phyloP scores from a whole-genome alignment of 768 basidiomycete species.

The Sarcomyxa edulis region DNA sequence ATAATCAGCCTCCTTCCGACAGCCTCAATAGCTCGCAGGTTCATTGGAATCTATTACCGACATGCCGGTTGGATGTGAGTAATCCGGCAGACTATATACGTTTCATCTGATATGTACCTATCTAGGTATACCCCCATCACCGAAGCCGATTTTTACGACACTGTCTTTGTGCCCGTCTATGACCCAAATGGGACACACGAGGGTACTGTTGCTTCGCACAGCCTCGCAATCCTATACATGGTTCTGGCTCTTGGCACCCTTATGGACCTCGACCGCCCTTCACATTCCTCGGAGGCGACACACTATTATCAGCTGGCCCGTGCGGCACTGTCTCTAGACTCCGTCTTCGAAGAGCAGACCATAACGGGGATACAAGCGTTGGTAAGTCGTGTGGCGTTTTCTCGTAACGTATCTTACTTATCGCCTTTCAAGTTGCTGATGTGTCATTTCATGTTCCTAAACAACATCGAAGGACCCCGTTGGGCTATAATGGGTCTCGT shows the following conservation, averaged over 20 bases:
- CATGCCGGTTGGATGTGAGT: constrained; percentile 72
- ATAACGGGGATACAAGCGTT: constrained; percentile 62
- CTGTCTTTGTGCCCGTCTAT: constrained; percentile 49
- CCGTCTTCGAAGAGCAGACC: constrained; percentile 59
- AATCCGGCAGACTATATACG: constrained; percentile 5
- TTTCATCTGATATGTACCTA: constrained; percentile 4
- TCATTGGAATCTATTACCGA: constrained; percentile 53
- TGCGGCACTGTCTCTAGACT: constrained; percentile 55
- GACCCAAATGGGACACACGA: constrained; percentile 31
- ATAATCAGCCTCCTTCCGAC: constrained; percentile 45
- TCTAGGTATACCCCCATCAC: constrained; percentile 64
- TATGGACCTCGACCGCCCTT: constrained; percentile 51
- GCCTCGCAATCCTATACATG: constrained; percentile 54
- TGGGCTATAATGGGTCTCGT: constrained; percentile 71
- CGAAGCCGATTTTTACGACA: constrained; percentile 49
- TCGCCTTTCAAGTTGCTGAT: constrained; percentile 44
- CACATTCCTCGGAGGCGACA: constrained; percentile 49
- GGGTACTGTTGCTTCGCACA: constrained; percentile 43
- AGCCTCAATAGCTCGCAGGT: constrained; percentile 25
- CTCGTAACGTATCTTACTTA: constrained; percentile 7
- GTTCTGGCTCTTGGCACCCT: constrained; percentile 62
- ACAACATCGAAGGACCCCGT: constrained; percentile 50
- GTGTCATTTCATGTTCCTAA: constrained; percentile 47
- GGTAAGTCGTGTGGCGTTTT: constrained; percentile 29
- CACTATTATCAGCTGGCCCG: constrained; percentile 58